Evolutionary conservation across 345 rosid species (phyloP), one percentile per base, ranked within the genome.

Genomic region (Clausena lansium): DNA sequence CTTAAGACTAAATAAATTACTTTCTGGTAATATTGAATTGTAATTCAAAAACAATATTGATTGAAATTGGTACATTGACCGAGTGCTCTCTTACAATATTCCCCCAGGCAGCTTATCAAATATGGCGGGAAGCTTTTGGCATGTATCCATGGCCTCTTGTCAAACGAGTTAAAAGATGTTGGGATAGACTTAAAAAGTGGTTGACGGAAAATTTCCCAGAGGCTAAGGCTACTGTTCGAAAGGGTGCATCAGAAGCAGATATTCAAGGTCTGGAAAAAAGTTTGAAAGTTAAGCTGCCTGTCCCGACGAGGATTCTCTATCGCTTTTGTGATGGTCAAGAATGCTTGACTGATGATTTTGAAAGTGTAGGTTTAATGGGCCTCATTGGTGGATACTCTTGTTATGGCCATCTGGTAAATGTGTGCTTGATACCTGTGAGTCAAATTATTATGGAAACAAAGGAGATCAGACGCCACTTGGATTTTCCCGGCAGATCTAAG

Each of bases 121-220:
- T 75, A 72, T 96, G 99, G 98, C 82, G 89, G 67, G 95, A 87
- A 79, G 87, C 92, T 24, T 94, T 92, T 77, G 36, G 77, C 36
- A 89, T 89, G 91, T 96, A 96, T 41, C 97, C 98, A 0, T 94
- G 99, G 97, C 78, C 85, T 39, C 91, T 96, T 6, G 98, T 96
- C 13, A 78, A 67, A 61, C 88, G 97, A 19, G 94, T 88, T 63
- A 87, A 92, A 75, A 81, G 84, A 78, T 96, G 97, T 76, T 94
- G 94, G 95, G 97, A 89, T 73, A 83, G 82, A 33, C 85, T 94
- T 60, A 85, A 79, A 80, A 77, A 27, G 60, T 94, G 99, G 99
- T 75, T 94, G 74, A 70, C 65, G 2, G 25, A 76, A 15, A 90
- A 91, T 81, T 90, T 91, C 77, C 98, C 95, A 0, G 98, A 96